Base-by-base conservation (phyloP, 2,329 filamentous ascomycete species). In the Tricladium varicosporioides region DNA sequence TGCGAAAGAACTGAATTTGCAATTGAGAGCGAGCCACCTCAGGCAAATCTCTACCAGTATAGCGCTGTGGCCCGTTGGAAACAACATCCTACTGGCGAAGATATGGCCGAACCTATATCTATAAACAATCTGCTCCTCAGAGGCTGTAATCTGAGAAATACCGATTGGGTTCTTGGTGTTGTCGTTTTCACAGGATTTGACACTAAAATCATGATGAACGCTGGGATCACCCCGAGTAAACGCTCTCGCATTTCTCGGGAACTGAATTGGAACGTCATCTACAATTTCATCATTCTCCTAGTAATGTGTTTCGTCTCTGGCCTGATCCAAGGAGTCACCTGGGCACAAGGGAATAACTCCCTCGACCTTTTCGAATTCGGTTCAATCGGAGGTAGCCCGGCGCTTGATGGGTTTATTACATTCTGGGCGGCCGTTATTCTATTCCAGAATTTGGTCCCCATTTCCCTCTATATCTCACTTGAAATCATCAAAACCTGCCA, bases 191-290 rank as follows among this genome's bases (percentile, higher is more conserved):
- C 94, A 13, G 94, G 94, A 33, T 86, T 92, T 69, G 93, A 99
- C 72, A 96, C 93, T 33, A 99, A 97, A 76, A 97, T 97, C 72
- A 99, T 99, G 94, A 89, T 97, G 77, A 99, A 99, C 71, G 90
- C 94, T 27, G 94, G 94, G 59, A 88, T 93, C 60, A 99, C 94
- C 1, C 94, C 95, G 11, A 96, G 86, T 71, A 99, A 99, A 78
- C 89, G 93, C 61, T 85, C 94, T 40, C 86, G 91, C 64, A 92
- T 99, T 67, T 91, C 92, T 53, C 88, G 91, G 61, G 92, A 96
- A 71, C 82, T 99, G 65, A 99, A 99, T 77, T 95, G 91, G 83
- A 96, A 96, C 73, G 92, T 99, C 72, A 82, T 97, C 59, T 96
- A 92, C 81, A 99, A 99, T 74, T 97, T 99, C 70, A 78, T 89